Conservation (phyloP, 352 stramenopile species). For the Pythium brachiatum region DNA sequence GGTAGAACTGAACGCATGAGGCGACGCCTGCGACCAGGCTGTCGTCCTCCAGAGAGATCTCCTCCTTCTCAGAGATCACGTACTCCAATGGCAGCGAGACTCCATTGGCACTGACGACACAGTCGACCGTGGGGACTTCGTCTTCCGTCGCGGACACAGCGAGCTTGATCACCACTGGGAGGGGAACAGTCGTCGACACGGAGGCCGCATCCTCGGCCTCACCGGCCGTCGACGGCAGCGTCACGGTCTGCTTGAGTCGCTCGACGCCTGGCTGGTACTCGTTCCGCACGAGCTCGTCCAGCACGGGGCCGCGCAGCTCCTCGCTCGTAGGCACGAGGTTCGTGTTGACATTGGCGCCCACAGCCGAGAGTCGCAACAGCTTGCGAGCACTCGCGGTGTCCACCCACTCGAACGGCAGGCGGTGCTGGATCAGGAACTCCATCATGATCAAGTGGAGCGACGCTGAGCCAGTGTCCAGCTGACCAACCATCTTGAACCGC, state of each 20-base stretch:
- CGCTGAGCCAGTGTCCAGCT: constrained; percentile 16
- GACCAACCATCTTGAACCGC: constrained; percentile 11
- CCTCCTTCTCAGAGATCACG: constrained; percentile 27
- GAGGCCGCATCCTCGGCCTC: background rate
- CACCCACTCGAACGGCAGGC: constrained; percentile 64
- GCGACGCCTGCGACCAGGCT: constrained; percentile 13
- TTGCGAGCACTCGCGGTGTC: constrained; percentile 50
- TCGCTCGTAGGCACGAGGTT: constrained; percentile 30
- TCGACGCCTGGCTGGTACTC: constrained; percentile 35
- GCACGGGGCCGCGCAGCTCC: constrained; percentile 39
- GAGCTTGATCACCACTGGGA: constrained; percentile 43
- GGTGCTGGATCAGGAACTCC: constrained; percentile 57
- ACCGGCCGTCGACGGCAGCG: background rate
- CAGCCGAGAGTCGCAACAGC: constrained; percentile 37
- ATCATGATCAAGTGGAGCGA: constrained; percentile 41
- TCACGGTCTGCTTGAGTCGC: constrained; percentile 38
- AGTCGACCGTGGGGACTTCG: constrained; percentile 32
- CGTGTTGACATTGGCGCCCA: constrained; percentile 12
- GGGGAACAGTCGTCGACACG: constrained; percentile 1
- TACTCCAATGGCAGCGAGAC: constrained; percentile 32
- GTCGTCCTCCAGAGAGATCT: constrained; percentile 14
- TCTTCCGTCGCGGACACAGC: constrained; percentile 9
- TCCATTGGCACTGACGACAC: constrained; percentile 39
- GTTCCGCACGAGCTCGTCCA: constrained; percentile 38
- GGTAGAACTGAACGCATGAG: constrained; percentile 27